phyloP scores from a whole-genome alignment of 2,329 filamentous ascomycete species.

The Fusarium sp. region DNA sequence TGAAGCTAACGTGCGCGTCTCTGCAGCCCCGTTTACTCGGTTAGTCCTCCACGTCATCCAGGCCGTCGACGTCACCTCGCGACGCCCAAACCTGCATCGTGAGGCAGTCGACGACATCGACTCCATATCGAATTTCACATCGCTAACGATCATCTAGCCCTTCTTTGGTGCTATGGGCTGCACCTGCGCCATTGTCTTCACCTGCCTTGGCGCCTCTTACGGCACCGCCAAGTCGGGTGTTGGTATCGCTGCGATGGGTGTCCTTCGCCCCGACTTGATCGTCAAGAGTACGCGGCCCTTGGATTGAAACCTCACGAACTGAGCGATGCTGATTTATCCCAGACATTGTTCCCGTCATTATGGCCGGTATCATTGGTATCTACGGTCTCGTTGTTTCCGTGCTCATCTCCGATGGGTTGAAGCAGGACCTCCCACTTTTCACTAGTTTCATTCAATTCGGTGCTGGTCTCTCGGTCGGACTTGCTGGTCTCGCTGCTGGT shows the following conservation, averaged over 20 bases:
- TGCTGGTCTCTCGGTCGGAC: slow-evolving; percentile 82
- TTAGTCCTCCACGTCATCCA: slow-evolving; percentile 68
- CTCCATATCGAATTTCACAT: slow-evolving; percentile 22
- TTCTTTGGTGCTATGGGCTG: slow-evolving; percentile 99
- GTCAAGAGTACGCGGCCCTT: slow-evolving; percentile 85
- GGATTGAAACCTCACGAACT: neutral
- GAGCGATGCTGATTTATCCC: slow-evolving; percentile 30
- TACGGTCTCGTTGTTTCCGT: slow-evolving; percentile 92
- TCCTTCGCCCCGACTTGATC: slow-evolving; percentile 95
- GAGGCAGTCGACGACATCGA: slow-evolving; percentile 29
- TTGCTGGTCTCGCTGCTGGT: slow-evolving; percentile 83
- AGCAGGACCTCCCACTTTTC: slow-evolving; percentile 77
- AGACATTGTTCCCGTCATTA: slow-evolving; percentile 99
- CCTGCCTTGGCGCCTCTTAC: slow-evolving; percentile 95
- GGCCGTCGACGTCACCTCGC: slow-evolving; percentile 46
- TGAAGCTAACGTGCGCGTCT: slow-evolving; percentile 55
- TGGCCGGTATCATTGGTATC: slow-evolving; percentile 99
- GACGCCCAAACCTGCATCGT: slow-evolving; percentile 28
- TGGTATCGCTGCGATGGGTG: slow-evolving; percentile 98
- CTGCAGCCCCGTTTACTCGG: slow-evolving; percentile 94
- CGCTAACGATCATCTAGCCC: slow-evolving; percentile 62
- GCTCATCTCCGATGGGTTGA: slow-evolving; percentile 82
- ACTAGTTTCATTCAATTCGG: slow-evolving; percentile 88
- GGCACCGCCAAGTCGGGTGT: slow-evolving; percentile 99
- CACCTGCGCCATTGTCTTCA: slow-evolving; percentile 96